Base-by-base conservation (phyloP, 768 basidiomycete genomes). In the Rhizopogon vesiculosus region DNA sequence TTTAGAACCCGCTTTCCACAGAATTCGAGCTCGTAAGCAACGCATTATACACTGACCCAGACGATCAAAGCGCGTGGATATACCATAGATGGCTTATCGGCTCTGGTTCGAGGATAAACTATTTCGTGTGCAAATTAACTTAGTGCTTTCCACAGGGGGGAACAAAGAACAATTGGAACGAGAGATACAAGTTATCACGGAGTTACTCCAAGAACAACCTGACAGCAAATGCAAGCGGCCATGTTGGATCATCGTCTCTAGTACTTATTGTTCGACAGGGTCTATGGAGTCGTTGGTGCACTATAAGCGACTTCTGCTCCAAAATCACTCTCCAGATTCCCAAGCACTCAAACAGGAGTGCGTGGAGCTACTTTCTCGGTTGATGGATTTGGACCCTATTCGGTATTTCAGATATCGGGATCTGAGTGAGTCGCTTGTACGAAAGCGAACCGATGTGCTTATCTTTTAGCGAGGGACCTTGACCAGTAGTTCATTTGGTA, bases 51-150 rank as follows among this genome's bases (percentile, higher is more conserved):
- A 97, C 95, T 0, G 95, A 98, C 64, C 97, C 97, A 3, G 84
- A 85, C 44, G 96, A 98, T 69, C 96, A 98, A 69, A 93, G 92
- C 57, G 93, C 91, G 1, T 99, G 97, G 97, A 84, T 99, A 55
- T 99, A 98, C 69, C 97, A 98, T 65, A 84, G 94, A n/a, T 98
- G 96, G 94, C 78, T 99, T 2, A 81, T 98, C 51, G 93, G 92
- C 7, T 70, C 81, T 59, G 87, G 94, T 87, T 64, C 57, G 78
- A 16, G 16, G 31, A 31, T 43, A 22, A 40, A n/a, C 29, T 52
- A 18, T 33, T 46, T 41, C 15, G 19, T 40, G n/a, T 38, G 39
- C 33, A 19, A 10, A 5, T 22, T 12, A 48, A 12, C 40, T 43
- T 48, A 38, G 22, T 31, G 19, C 9, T 15, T 45, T 42, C 10